Conservation (phyloP, 1,139 yeast species). For the Groenewaldozyma sp. region DNA sequence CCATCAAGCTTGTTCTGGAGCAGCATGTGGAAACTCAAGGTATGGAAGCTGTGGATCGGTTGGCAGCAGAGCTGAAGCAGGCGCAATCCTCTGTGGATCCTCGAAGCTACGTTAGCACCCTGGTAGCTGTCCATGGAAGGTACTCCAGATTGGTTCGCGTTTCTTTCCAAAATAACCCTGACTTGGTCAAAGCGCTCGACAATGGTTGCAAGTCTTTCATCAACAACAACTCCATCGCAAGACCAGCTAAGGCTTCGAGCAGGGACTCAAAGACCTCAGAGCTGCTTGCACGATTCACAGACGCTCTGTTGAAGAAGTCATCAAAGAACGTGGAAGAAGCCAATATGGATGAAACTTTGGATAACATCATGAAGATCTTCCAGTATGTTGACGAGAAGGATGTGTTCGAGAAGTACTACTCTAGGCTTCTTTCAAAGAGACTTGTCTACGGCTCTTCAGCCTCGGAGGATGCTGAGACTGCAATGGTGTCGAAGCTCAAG, state of each 20-base stretch:
- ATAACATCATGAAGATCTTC: constrained; percentile 79
- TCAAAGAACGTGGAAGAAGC: constrained; percentile 58
- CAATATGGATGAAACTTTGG: constrained; percentile 58
- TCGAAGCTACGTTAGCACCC: constrained; percentile 66
- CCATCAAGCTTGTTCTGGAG: constrained; percentile 67
- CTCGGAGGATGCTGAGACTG: constrained; percentile 77
- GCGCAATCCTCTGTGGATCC: constrained; percentile 45
- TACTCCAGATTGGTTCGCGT: constrained; percentile 56
- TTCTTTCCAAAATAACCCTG: constrained; percentile 68
- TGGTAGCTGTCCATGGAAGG: constrained; percentile 60
- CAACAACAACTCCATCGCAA: constrained; percentile 74
- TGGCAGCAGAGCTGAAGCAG: constrained; percentile 41
- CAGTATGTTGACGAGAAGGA: constrained; percentile 90
- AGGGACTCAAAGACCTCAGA: constrained; percentile 74
- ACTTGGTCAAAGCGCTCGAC: constrained; percentile 81
- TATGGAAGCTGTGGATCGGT: constrained; percentile 53
- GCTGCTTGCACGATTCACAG: constrained; percentile 80
- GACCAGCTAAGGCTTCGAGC: constrained; percentile 41
- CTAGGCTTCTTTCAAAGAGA: constrained; percentile 82
- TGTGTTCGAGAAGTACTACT: constrained; percentile 87
- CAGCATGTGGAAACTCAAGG: constrained; percentile 70
- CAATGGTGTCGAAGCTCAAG: constrained; percentile 76
- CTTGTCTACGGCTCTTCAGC: constrained; percentile 78
- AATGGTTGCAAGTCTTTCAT: constrained; percentile 81
- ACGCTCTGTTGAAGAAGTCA: constrained; percentile 67